Base-by-base conservation (phyloP, 306 rosid species). In the Hippophae tibetana region DNA sequence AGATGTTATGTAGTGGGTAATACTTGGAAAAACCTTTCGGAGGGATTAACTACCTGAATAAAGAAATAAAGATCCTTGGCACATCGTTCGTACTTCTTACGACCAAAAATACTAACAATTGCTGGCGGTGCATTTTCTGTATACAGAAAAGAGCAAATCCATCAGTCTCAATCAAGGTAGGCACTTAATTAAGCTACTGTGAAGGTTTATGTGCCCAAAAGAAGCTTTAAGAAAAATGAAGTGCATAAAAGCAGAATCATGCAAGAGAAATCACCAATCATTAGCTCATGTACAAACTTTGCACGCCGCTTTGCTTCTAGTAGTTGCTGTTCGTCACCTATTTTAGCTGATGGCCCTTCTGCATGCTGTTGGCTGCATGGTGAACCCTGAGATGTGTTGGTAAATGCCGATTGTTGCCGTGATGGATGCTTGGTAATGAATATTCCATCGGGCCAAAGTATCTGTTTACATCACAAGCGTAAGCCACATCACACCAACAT, bases 361-460 rank as follows among this genome's bases (percentile, higher is more conserved):
- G 76, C 48, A 63, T 74, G 54, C 48, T 60, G 75, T 50, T 73
- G 76, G 52, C 79, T 72, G 8, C 48, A 67, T 60, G 81, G 74
- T 52, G 82, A 85, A 52, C 54, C 74, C 60, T 71, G 86, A 6
- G 86, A 49, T 70, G 78, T 43, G 62, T 72, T 81, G 6, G 71
- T 41, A 8, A 84, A 45, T 47, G 79, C 59, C 14, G 71, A 84
- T 9, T 72, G 80, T 60, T 78, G 71, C 51, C 92, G 82, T 66
- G 82, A 85, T 61, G 95, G 99, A 79, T 84, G 99, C 78, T 93
- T 93, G 71, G 79, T 86, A 71, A 93, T 58, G 76, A 93, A 93
- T 71, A 93, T 79, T 68, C 99, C 99, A 79, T 84, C 99, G 57
- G 97, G 97, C 99, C 99, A 88, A 44, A 93, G 84, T 65, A 93